Conservation (phyloP, 73 alveolate species). For the Paramecium biaurelia region DNA sequence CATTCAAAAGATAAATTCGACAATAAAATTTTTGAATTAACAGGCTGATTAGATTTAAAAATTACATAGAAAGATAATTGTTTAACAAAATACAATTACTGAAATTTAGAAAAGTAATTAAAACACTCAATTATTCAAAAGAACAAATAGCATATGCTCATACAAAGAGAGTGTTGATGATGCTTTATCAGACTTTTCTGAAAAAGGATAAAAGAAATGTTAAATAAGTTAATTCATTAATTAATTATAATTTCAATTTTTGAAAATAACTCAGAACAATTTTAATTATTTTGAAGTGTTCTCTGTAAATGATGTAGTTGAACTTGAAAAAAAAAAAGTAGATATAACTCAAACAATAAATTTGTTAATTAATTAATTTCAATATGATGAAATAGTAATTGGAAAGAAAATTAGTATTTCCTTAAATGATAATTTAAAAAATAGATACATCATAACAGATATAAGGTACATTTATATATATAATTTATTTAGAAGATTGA, state of each 20-base stretch:
- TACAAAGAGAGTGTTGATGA: not conserved
- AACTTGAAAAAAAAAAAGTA: not conserved
- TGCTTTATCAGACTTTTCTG: not conserved
- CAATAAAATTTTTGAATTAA: not conserved
- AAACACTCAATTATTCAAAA: not conserved
- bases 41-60: not conserved
- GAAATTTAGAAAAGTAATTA: not conserved
- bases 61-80: not conserved
- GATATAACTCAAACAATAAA: not conserved
- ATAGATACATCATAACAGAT: not conserved
- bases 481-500: not conserved
- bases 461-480: not conserved
- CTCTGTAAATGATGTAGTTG: not conserved
- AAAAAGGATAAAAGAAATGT: not conserved
- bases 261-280: not conserved
- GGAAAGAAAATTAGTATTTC: not conserved
- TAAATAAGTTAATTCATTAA: not conserved
- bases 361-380: not conserved
- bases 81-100: not conserved
- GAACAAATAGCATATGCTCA: not conserved
- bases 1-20: not conserved
- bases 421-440: not conserved
- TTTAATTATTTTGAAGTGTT: not conserved
- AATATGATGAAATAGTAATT: not conserved
- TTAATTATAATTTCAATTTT: not conserved